phyloP scores from a whole-genome alignment of 2,329 filamentous ascomycete genomes.

The Clarireedia hainanense region DNA sequence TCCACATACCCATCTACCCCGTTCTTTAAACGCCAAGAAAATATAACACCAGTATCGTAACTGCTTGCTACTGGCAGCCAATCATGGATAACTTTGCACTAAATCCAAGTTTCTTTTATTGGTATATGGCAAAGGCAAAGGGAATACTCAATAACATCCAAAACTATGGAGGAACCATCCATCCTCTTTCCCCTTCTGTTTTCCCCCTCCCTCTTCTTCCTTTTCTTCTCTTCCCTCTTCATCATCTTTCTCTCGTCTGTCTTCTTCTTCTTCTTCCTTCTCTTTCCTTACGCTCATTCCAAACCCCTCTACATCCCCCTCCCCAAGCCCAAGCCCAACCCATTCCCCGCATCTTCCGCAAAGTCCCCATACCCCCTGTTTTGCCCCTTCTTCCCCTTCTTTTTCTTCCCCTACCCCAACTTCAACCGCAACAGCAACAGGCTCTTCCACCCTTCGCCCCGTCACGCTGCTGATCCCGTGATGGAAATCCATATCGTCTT shows the following conservation, averaged over 20 bases:
- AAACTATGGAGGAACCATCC: not conserved
- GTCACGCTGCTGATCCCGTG: not conserved
- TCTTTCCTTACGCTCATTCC: no score
- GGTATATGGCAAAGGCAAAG: not conserved
- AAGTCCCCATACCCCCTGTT: not conserved
- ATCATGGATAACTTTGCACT: not conserved
- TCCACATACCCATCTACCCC: no score
- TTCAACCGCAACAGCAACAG: not conserved
- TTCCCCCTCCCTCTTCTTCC: not conserved
- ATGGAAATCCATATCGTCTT: constrained; percentile 3
- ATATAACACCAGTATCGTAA: no score
- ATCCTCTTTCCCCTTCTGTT: not conserved
- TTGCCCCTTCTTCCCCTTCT: not conserved
- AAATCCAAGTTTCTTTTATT: not conserved
- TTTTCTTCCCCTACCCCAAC: not conserved
- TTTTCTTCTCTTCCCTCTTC: no score
- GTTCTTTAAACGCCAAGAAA: no score
- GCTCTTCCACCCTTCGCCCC: not conserved
- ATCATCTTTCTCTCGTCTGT: no score
- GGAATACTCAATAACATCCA: not conserved
- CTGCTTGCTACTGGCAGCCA: no score
- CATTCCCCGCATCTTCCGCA: not conserved
- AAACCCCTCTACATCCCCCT: not conserved
- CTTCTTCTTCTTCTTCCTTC: no score
- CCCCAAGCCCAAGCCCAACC: not conserved